Evolutionary conservation across 2,329 filamentous ascomycete species (phyloP), one percentile per base, ranked within the genome.

Genomic region (Arachnopeziza araneosa): DNA sequence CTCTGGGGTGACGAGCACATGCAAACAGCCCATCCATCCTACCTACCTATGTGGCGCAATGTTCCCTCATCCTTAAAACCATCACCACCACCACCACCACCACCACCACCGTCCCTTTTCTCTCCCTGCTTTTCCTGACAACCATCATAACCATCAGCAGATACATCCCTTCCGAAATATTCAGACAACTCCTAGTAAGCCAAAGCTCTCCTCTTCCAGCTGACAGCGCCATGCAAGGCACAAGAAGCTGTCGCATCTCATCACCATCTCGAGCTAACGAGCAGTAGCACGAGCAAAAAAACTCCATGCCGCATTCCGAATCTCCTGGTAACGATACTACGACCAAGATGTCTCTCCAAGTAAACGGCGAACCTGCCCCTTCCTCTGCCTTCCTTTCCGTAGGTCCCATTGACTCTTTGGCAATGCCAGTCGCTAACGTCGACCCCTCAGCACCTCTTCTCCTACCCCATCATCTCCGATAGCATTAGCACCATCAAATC

Each of bases 401-500:
- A 76, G 8, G 63, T 63, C 48, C 74, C 61, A 19, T 26, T 14
- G 12, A 26, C 49, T 21, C 24, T 44, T 14, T 21, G 2, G 26
- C 26, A 56, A 55, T 23, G 48, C 12, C 21, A 17, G 14, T 17
- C 14, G 24, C 30, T 49, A 48, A 36, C 30, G 19, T 7, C 21
- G 9, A 54, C 44, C 30, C 26, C 14, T 10, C 68, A 96, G 91
- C 93, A 97, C 73, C 82, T 97, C 64, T 81, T 86, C 68, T 88
- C 87, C 66, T 96, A 96, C 77, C 93, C 93, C 50, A 76, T 96
- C 66, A 83, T 97, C 72, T 85, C 84, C 72, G 91, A 96, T 75
- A 79, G 86, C 70, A 85, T 96, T 75, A 79, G 84, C 63, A 86
- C 85, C 72, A 88, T 96, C 83, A 90, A 92, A 77, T 79, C 83